phyloP scores from a whole-genome alignment of 495 filamentous ascomycete genomes.

The Neurospora sp. region DNA sequence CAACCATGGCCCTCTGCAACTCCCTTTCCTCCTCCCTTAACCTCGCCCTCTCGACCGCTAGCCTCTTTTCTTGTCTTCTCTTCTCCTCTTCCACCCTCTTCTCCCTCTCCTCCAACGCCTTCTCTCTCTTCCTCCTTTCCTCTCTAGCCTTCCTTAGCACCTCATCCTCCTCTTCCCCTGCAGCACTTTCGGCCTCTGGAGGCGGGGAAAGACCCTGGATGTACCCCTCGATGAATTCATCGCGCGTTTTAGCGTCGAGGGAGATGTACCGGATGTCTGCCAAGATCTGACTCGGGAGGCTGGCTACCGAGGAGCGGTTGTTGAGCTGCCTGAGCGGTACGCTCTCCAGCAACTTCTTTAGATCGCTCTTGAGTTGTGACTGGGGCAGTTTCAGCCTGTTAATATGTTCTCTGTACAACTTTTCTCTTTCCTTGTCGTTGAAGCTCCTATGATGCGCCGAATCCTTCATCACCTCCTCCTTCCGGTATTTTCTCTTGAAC shows the following conservation, averaged over 20 bases:
- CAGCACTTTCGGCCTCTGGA: conserved; percentile 32
- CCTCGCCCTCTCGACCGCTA: conserved; percentile 55
- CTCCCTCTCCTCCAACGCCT: conserved; percentile 66
- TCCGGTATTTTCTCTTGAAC: conserved; percentile 84
- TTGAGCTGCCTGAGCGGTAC: conserved; percentile 57
- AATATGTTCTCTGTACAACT: conserved; percentile 82
- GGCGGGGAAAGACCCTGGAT: conserved; percentile 62
- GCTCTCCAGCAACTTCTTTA: conserved; percentile 65
- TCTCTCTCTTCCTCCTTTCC: conserved; percentile 60
- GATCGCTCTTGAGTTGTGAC: conserved; percentile 65
- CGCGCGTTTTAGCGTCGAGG: conserved; percentile 56
- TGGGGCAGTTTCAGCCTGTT: conserved; percentile 64
- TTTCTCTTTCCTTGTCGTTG: conserved; percentile 81
- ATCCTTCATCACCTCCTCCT: conserved; percentile 72
- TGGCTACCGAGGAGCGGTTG: conserved; percentile 54
- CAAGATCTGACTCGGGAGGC: conserved; percentile 50
- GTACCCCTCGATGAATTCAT: conserved; percentile 65
- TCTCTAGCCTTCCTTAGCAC: conserved; percentile 50
- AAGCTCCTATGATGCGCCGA: conserved; percentile 36
- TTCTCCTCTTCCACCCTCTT: conserved; percentile 67
- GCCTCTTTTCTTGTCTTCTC: conserved; percentile 51
- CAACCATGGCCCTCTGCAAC: conserved; percentile 66
- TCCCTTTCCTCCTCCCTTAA: conserved; percentile 70
- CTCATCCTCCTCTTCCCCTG: conserved; percentile 46
- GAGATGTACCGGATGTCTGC: conserved; percentile 74